A percentile compares a stretch with the other conserved stretches of the same genome.
Conservation (phyloP, 2,329 filamentous ascomycete genomes). For the Talaromyces atroroseus region DNA sequence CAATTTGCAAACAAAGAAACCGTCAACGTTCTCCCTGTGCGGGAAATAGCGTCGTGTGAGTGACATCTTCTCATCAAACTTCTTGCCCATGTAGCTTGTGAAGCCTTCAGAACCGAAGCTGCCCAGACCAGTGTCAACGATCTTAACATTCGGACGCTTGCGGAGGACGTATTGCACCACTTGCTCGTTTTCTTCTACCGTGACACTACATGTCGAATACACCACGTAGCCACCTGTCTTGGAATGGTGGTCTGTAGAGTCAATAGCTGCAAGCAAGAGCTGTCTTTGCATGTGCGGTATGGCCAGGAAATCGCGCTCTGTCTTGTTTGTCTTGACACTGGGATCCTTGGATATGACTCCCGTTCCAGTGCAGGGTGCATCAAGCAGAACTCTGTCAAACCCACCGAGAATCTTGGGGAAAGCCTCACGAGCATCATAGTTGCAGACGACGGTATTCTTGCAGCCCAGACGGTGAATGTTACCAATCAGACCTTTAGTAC, state of each 20-base stretch:
- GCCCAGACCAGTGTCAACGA: conserved; percentile 80
- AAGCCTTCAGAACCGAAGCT: conserved; percentile 91
- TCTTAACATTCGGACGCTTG: conserved; percentile 86
- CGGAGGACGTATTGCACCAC: conserved; percentile 90
- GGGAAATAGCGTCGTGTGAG: conserved; percentile 83
- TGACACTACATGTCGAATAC: conserved; percentile 94
- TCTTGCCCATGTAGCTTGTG: conserved; percentile 83
- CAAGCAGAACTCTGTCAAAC: conserved; percentile 89
- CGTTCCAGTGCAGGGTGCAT: conserved; percentile 93
- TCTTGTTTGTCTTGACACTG: conserved; percentile 97
- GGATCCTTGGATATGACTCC: conserved; percentile 97
- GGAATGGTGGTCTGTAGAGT: conserved; percentile 84
- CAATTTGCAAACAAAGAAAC: conserved; percentile 97
- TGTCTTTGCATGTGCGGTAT: conserved; percentile 95
- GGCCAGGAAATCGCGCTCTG: conserved; percentile 86
- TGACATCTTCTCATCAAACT: conserved; percentile 78
- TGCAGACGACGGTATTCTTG: conserved; percentile 91
- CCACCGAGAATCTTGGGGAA: conserved; percentile 94
- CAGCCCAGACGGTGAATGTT: conserved; percentile 93
- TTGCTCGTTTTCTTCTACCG: conserved; percentile 86
- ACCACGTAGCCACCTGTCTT: conserved; percentile 94
- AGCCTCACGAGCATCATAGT: conserved; percentile 80
- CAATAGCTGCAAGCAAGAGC: conserved; percentile 84
- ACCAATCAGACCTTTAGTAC: conserved; percentile 94
- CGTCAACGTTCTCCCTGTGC: conserved; percentile 90